Percentiles rank a stretch among this genome's conserved stretches.
phyloP scores from a whole-genome alignment of 2,329 filamentous ascomycete species.

The Cyphellophora attinorum region DNA sequence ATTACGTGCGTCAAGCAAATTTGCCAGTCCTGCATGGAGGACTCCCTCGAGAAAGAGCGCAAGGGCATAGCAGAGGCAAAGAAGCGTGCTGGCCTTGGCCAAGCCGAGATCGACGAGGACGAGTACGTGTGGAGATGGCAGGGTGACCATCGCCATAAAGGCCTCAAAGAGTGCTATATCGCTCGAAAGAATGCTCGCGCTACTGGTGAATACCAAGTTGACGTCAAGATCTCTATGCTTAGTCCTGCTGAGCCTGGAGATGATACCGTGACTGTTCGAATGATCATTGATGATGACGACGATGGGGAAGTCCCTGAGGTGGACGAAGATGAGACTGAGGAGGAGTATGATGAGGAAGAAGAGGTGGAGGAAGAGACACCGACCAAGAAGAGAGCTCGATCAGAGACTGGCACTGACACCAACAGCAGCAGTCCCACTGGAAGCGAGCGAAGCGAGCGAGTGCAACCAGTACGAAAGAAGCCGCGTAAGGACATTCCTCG shows the following conservation, averaged over 20 bases:
- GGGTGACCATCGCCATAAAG: background rate
- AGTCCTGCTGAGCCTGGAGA: background rate
- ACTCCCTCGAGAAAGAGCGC: background rate
- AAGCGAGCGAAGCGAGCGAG: too few relatives aligned
- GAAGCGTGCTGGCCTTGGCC: too few relatives aligned
- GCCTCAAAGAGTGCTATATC: slow-evolving; percentile 1
- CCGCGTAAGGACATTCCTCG: too few relatives aligned
- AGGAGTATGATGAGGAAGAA: background rate
- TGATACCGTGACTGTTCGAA: background rate
- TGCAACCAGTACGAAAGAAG: too few relatives aligned
- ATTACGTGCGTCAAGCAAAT: slow-evolving; percentile 25
- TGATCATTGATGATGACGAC: background rate
- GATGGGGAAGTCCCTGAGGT: background rate
- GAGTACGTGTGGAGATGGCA: background rate
- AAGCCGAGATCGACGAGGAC: background rate
- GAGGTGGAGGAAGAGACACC: too few relatives aligned
- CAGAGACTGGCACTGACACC: background rate
- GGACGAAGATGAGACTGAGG: background rate
- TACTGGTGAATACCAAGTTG: background rate
- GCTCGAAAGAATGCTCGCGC: background rate
- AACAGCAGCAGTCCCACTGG: background rate
- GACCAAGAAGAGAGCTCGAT: background rate
- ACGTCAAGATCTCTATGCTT: background rate
- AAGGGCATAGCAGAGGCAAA: too few relatives aligned
- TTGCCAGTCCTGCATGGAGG: slow-evolving; percentile 22